Conservation (phyloP, 768 basidiomycete species). For the Glaciozyma antarctica region DNA sequence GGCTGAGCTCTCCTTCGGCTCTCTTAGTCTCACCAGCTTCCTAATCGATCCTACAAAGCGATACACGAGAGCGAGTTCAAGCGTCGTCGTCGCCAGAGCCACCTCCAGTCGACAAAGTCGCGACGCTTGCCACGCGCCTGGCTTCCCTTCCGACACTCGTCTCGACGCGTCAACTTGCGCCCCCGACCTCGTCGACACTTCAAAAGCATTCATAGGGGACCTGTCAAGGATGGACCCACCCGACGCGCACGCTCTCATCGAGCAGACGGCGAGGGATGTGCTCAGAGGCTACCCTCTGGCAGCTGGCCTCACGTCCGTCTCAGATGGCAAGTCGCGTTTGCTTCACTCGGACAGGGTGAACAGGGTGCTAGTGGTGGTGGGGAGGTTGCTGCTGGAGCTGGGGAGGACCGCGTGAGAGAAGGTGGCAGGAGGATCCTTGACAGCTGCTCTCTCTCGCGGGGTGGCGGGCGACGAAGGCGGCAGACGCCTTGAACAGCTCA, state of each 20-base stretch:
- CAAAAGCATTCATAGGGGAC: background rate
- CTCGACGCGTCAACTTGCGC: background rate
- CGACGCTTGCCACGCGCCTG: too few species aligned
- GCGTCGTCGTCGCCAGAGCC: too few species aligned
- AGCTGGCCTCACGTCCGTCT: slow-evolving; percentile 4
- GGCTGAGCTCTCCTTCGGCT: too few species aligned
- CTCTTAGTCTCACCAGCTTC: too few species aligned
- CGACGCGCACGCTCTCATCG: background rate
- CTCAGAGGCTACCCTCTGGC: slow-evolving; percentile 30
- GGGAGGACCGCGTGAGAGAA: too few species aligned
- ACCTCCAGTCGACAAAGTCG: too few species aligned
- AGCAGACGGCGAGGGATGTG: slow-evolving; percentile 26
- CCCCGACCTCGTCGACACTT: background rate
- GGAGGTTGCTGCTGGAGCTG: background rate
- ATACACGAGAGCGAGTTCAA: too few species aligned
- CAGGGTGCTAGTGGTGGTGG: background rate
- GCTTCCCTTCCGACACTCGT: too few species aligned
- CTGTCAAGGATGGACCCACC: background rate
- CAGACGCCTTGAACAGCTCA: background rate
- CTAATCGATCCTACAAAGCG: too few species aligned
- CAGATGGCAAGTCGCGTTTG: slow-evolving; percentile 9
- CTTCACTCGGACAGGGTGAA: background rate
- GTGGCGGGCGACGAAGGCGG: background rate
- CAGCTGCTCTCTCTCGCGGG: too few species aligned
- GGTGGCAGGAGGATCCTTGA: too few species aligned